Conservation (phyloP, 2,329 filamentous ascomycete genomes). For the Coniochaeta sp. region DNA sequence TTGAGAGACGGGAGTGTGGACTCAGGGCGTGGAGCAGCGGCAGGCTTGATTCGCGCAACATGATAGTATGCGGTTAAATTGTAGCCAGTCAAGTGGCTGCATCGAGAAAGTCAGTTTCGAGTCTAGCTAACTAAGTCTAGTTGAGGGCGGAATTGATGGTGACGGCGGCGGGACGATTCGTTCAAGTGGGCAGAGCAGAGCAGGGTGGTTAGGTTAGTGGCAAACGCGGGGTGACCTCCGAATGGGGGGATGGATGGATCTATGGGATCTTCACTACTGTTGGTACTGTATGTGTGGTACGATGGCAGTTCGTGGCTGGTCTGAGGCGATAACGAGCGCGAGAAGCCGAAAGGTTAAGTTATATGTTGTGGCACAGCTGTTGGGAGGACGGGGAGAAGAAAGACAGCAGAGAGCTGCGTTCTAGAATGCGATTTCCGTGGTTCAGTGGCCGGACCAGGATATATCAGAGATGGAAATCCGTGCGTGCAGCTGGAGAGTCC, state of each 20-base stretch:
- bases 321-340: not conserved
- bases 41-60: not conserved
- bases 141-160: not conserved
- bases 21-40: not conserved
- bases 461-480: too few relatives aligned
- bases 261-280: too few relatives aligned
- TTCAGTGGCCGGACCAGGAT: not conserved
- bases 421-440: not conserved
- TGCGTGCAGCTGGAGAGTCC: not conserved
- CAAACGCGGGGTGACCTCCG: not conserved
- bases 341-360: not conserved
- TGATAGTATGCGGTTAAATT: slow-evolving; percentile 1
- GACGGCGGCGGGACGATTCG: not conserved
- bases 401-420: not conserved
- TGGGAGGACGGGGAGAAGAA: too few relatives aligned
- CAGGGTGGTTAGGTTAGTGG: not conserved
- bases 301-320: too few relatives aligned
- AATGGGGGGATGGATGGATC: too few relatives aligned
- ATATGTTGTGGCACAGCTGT: too few relatives aligned
- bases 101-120: not conserved
- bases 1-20: not conserved
- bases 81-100: not conserved
- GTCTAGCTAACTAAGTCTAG: not conserved
- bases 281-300: not conserved
- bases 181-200: too few relatives aligned